Evolutionary conservation across 1,284 basidiomycete genomes (phyloP).

Genomic region (Dichomitus squalens): DNA sequence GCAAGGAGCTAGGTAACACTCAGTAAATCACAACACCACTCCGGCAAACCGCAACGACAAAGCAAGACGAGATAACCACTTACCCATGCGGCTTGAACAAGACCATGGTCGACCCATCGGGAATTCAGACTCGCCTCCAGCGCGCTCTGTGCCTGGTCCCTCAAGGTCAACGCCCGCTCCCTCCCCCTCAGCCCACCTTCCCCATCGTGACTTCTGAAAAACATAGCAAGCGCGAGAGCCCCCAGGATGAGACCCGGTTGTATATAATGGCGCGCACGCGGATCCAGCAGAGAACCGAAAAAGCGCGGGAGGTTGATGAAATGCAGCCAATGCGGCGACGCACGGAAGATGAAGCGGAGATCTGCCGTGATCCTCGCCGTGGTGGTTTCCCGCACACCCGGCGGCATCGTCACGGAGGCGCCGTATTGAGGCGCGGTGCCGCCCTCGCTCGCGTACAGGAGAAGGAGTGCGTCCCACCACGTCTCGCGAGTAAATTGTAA

Average conservation of each 20-base stretch:
- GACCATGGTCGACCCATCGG: slow-evolving; percentile 68
- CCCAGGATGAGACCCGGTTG: slow-evolving; percentile 70
- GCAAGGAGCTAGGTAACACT: slow-evolving; percentile 53
- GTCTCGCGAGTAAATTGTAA: slow-evolving; percentile 66
- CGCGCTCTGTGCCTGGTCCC: slow-evolving; percentile 69
- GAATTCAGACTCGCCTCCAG: slow-evolving; percentile 71
- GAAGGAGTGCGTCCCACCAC: slow-evolving; percentile 76
- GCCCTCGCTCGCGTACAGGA: slow-evolving; percentile 49
- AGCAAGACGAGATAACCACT: slow-evolving; percentile 24
- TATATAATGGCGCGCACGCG: slow-evolving; percentile 52
- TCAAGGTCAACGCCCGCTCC: slow-evolving; percentile 55
- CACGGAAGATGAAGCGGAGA: slow-evolving; percentile 64
- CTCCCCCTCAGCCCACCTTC: slow-evolving; percentile 47
- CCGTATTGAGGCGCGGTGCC: slow-evolving; percentile 13
- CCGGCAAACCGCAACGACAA: neutral
- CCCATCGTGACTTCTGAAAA: slow-evolving; percentile 69
- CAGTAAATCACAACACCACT: neutral
- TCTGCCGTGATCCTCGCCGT: slow-evolving; percentile 52
- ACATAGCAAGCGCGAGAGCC: slow-evolving; percentile 66
- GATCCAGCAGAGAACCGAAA: slow-evolving; percentile 58
- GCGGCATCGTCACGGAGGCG: slow-evolving; percentile 34
- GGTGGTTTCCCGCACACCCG: slow-evolving; percentile 47
- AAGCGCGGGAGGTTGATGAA: slow-evolving; percentile 74
- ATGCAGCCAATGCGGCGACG: slow-evolving; percentile 71
- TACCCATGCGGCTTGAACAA: slow-evolving; percentile 78